Evolutionary conservation across 2,329 filamentous ascomycete genomes (phyloP).

Genomic region (Fonsecaea multimorphosa): DNA sequence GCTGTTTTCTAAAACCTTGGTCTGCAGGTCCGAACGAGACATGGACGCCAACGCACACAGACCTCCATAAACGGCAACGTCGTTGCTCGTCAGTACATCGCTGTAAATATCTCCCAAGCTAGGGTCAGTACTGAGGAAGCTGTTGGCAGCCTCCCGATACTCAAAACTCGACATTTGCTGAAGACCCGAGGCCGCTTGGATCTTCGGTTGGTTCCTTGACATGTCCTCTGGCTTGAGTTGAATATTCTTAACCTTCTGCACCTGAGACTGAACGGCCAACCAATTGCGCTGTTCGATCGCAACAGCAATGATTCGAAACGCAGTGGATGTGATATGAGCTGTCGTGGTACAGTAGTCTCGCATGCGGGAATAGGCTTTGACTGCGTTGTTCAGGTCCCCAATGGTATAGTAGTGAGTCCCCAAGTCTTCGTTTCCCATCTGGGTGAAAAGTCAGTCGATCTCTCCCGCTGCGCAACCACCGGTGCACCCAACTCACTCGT

Average conservation of each 20-base stretch:
- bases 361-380: conserved; percentile 83
- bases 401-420: conserved; percentile 81
- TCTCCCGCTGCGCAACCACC: neutral
- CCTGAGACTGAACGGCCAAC: conserved; percentile 67
- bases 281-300: conserved; percentile 79
- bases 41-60: conserved; percentile 90
- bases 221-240: conserved; percentile 63
- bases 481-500: conserved; percentile 61
- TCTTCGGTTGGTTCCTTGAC: conserved; percentile 66
- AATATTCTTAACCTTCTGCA: conserved; percentile 62
- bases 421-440: conserved; percentile 96
- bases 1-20: conserved; percentile 76
- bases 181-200: conserved; percentile 67
- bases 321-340: conserved; percentile 82
- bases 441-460: conserved; percentile 11
- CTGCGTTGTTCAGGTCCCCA: conserved; percentile 74
- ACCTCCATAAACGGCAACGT: conserved; percentile 89
- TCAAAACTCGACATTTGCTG: conserved; percentile 62
- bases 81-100: conserved; percentile 78
- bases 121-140: conserved; percentile 70
- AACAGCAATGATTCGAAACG: conserved; percentile 77
- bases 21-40: conserved; percentile 76
- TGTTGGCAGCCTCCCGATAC: conserved; percentile 71
- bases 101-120: conserved; percentile 64
- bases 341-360: conserved; percentile 84